Conservation (phyloP, 2,329 filamentous ascomycete genomes). For the Colletotrichum sp. region DNA sequence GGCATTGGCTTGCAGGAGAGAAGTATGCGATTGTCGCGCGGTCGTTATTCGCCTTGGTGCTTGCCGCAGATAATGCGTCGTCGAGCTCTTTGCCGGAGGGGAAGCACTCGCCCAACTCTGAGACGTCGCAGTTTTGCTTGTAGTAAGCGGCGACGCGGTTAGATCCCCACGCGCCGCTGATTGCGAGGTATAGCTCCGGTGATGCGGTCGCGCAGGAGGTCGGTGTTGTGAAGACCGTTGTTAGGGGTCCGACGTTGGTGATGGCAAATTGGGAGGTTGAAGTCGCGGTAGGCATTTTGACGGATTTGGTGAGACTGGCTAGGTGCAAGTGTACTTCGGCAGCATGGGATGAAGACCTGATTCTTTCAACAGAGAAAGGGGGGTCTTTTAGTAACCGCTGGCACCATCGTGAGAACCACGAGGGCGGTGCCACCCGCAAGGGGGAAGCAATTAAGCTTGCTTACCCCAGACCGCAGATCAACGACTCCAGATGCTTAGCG, state of each 20-base stretch:
- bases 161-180: neutral
- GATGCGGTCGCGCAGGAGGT: constrained; percentile 25
- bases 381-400: too few relatives aligned
- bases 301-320: neutral
- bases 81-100: constrained; percentile 25
- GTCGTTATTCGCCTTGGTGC: neutral
- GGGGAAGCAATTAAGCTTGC: neutral
- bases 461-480: neutral
- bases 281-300: constrained; percentile 29
- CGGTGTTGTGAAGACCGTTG: constrained; percentile 31
- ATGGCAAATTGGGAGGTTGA: constrained; percentile 20
- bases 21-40: constrained; percentile 20
- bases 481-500: neutral
- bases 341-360: too few relatives aligned
- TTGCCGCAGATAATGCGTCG: neutral
- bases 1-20: constrained; percentile 29
- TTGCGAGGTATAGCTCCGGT: neutral
- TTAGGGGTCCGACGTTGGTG: constrained; percentile 34
- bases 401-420: neutral
- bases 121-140: constrained; percentile 2
- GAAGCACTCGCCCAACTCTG: constrained; percentile 22
- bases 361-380: too few relatives aligned
- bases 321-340: neutral
- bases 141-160: neutral
- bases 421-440: neutral